Conservation (phyloP, 352 stramenopile genomes). For the Phytopythium cucurbitacearum region DNA sequence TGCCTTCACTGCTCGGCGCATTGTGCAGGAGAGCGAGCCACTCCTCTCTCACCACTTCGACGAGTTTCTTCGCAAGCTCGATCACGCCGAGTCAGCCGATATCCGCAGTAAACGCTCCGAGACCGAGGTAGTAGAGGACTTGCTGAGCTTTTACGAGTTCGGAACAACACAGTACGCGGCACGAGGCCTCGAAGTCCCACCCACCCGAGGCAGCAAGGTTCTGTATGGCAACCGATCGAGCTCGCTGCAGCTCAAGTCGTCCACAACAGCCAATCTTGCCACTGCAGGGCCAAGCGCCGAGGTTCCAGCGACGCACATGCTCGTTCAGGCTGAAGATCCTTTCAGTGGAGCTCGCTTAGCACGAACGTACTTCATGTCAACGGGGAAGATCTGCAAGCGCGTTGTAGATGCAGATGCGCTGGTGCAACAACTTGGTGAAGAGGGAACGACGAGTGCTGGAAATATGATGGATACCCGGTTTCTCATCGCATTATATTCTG, state of each 20-base stretch:
- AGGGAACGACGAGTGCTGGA: slow-evolving; percentile 8
- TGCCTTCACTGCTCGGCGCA: slow-evolving; percentile 42
- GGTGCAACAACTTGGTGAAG: slow-evolving; percentile 19
- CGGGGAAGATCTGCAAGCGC: slow-evolving; percentile 38
- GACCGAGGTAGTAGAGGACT: slow-evolving; percentile 52
- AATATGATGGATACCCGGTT: slow-evolving; percentile 14
- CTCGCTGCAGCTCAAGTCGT: slow-evolving; percentile 22
- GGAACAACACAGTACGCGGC: slow-evolving; percentile 61
- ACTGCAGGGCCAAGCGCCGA: slow-evolving; percentile 18
- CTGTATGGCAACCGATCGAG: slow-evolving; percentile 56
- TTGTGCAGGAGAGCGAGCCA: slow-evolving; percentile 46
- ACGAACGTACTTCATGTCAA: slow-evolving; percentile 68
- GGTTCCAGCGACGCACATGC: slow-evolving; percentile 52
- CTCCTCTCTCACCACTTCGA: slow-evolving; percentile 55
- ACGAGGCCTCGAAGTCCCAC: slow-evolving; percentile 21
- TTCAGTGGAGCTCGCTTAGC: slow-evolving; percentile 60
- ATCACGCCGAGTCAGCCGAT: slow-evolving; percentile 50
- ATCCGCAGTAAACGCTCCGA: slow-evolving; percentile 38
- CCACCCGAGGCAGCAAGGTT: slow-evolving; percentile 44
- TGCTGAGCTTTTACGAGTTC: slow-evolving; percentile 80
- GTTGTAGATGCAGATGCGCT: slow-evolving; percentile 65
- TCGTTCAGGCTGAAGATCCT: slow-evolving; percentile 65
- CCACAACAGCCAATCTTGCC: slow-evolving; percentile 23
- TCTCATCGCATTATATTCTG: slow-evolving; percentile 23
- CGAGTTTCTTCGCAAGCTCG: slow-evolving; percentile 65